Evolutionary conservation across 2,329 filamentous ascomycete species (phyloP).

Genomic region (Fusarium staphyleae): DNA sequence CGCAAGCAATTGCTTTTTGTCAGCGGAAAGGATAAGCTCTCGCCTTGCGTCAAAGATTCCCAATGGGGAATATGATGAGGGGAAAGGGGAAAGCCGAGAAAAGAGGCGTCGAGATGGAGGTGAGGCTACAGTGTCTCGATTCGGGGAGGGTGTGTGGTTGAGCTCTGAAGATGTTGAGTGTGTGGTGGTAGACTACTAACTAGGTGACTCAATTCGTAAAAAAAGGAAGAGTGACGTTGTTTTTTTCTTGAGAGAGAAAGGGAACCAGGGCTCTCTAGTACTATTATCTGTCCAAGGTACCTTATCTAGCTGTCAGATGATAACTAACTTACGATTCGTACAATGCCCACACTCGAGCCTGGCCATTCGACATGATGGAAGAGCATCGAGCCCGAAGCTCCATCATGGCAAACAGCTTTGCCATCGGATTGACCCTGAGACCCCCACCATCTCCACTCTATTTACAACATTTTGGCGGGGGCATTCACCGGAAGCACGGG

Average conservation of each 20-base stretch:
- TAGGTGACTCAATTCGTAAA: too few species aligned
- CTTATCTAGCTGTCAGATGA: constrained; percentile 7
- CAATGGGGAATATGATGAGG: constrained; percentile 33
- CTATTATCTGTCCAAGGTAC: constrained; percentile 1
- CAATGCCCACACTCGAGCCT: constrained; percentile 7
- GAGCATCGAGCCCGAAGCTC: constrained; percentile 15
- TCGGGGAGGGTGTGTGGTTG: constrained; percentile 24
- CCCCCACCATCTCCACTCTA: constrained; percentile 34
- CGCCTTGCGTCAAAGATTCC: constrained; percentile 28
- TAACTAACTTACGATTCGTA: constrained; percentile 18
- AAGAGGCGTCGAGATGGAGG: constrained; percentile 19
- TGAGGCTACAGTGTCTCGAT: constrained; percentile 22
- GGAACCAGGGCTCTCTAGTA: neutral
- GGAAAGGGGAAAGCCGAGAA: constrained; percentile 17
- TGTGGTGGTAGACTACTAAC: neutral
- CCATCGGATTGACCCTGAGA: constrained; percentile 24
- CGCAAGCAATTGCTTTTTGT: constrained; percentile 25
- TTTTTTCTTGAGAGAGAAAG: neutral
- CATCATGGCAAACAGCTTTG: constrained; percentile 30
- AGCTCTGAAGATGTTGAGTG: constrained; percentile 4
- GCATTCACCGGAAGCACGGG: constrained; percentile 16
- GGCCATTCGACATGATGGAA: constrained; percentile 21
- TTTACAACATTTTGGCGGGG: constrained; percentile 23
- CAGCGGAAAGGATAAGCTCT: constrained; percentile 28
- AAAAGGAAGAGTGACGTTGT: neutral